Base-by-base conservation (phyloP, 805 yeast species). In the Sugiyamaella boreocaroliniensis region DNA sequence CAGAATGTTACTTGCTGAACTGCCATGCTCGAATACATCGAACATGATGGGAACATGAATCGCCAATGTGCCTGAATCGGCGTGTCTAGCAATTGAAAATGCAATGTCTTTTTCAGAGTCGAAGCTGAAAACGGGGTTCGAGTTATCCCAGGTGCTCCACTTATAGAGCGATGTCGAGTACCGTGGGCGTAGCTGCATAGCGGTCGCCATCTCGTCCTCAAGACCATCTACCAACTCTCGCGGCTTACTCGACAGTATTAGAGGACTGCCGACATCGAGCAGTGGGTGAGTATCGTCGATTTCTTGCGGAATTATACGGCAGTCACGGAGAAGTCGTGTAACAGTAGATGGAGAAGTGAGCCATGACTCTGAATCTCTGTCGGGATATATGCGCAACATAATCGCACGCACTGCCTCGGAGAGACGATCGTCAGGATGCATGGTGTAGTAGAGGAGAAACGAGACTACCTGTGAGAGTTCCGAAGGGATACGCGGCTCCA, bases 281-380 rank as follows among this genome's bases (percentile, higher is more conserved):
- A 50, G 29, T 19, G 55, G 55, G 19, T 55, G 19, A 8, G 12
- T 34, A 16, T 45, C 15, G 29, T 49, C 56, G 10, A 48, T 3
- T 11, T 10, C 4, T 32, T 32, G 37, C 3, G 37, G 37, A 4
- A 32, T 10, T 2, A 48, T 15, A 4, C 55, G 49, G 10, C 49
- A 16, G 12, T 44, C 47, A 29, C 47, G 29, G 46, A 58, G 42
- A n/a, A 49, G 44, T 15, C 47, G 40, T 32, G 45, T 47, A 5
- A 55, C 58, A 40, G 54, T 45, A n/a, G 59, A 49, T 11, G 61
- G 59, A 18, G 60, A 47, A 14, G 55, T 55, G n/a, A 58, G 51
- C 61, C 61, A 58, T 12, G 40, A 43, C 10, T 54, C 55, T 2
- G 57, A 50, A 42, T 58, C 58, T 16, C 56, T 18, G 8, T 56